Base-by-base conservation (phyloP, 257 asterid genomes). In the Solanum gracilifrons region DNA sequence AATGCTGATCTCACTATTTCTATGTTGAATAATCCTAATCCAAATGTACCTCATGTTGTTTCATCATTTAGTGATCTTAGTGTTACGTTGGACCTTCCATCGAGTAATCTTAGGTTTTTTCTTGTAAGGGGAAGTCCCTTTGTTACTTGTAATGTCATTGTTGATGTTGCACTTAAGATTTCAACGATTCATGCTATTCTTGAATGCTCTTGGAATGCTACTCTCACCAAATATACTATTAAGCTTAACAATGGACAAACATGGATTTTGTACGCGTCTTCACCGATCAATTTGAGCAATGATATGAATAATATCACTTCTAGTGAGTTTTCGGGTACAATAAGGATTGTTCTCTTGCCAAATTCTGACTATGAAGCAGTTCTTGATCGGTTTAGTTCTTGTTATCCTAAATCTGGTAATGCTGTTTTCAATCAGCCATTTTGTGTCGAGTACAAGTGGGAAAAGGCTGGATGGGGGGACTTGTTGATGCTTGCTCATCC, bases 111-210 rank as follows among this genome's bases (percentile, higher is more conserved):
- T 9, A 89, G 96, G 88, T 94, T 93, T 91, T 93, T 80, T 85
- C 96, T 95, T 27, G 96, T 91, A 62, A 86, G 98, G 39, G 98
- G 98, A 71, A 92, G 98, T 76, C 98, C 98, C 27, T 95, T 92
- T 86, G 43, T 93, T 89, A 95, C 98, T 1, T 93, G 96, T 87
- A 76, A 88, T 41, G 96, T 93, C 23, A 62, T 58, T 90, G 82
- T 83, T 18, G 43, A 83, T 5, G 92, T 64, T 25, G 84, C 88
- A 2, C 92, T 95, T 46, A 93, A 92, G 20, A 92, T 95, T 89
- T 92, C 98, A 0, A 95, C 98, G 9, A 87, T 93, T 87, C 98
- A 94, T 62, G 95, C 96, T 51, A 86, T 95, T 92, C 90, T 94
- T 21, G 94, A 91, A 43, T 88, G 93, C 25, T 85, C 82, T 18